These are phyloP conservation scores for Tuber microsphaerosporum DNA, from an alignment of 495 filamentous ascomycete species.

Conservation along the genomic window DNA sequence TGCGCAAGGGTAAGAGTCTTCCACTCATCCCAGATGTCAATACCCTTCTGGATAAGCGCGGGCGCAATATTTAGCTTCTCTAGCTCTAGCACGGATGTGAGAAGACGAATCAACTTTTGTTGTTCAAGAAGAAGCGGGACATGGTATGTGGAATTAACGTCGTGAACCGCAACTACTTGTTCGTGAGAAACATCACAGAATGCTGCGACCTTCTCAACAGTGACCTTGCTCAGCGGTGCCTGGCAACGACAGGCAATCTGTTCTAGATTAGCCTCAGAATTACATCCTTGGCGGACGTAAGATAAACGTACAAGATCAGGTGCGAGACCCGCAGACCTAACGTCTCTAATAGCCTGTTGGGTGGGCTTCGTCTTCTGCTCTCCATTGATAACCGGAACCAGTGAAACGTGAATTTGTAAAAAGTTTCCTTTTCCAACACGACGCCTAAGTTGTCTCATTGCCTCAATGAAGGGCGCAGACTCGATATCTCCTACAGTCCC, in stretches of 20 bases:
- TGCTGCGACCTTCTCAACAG: constrained; percentile 78
- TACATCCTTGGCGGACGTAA: neutral
- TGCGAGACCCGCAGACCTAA: constrained; percentile 65
- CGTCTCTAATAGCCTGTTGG: constrained; percentile 76
- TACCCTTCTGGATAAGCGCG: constrained; percentile 52
- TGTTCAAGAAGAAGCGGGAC: constrained; percentile 82
- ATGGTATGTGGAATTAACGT: constrained; percentile 82
- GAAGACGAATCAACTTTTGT: constrained; percentile 61
- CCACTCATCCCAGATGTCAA: constrained; percentile 67
- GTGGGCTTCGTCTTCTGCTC: constrained; percentile 98
- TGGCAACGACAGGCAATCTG: constrained; percentile 89
- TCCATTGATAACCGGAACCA: constrained; percentile 64
- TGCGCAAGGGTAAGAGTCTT: constrained; percentile 57
- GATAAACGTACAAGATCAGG: constrained; percentile 63
- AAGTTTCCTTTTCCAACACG: constrained; percentile 73
- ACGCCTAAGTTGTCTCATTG: constrained; percentile 66
- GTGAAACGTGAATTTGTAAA: constrained; percentile 74
- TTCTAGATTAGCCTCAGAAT: constrained; percentile 10
- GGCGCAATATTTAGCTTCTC: constrained; percentile 48
- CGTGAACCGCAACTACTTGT: constrained; percentile 77
- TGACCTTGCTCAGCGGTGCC: constrained; percentile 59
- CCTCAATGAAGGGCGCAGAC: constrained; percentile 81
- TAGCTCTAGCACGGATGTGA: constrained; percentile 57
- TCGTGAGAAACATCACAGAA: constrained; percentile 73
- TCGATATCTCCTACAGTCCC: constrained; percentile 89